Percentiles rank a stretch among this genome's conserved stretches.
phyloP scores from a whole-genome alignment of 1,284 basidiomycete genomes.

The Tilletia indica region DNA sequence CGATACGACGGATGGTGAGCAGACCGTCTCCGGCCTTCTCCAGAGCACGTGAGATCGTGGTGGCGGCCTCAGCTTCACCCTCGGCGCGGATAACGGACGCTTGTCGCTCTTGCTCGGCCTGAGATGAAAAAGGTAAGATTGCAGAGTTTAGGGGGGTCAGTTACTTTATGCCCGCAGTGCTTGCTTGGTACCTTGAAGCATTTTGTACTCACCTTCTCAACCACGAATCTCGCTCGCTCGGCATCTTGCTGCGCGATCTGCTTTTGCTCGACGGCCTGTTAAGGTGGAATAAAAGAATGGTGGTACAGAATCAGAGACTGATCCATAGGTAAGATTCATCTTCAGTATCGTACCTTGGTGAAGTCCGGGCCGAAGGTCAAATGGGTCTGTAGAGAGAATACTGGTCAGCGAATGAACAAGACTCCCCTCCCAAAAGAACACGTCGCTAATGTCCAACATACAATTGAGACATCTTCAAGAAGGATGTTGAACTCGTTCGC shows the following conservation, averaged over 20 bases:
- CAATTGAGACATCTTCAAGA: slow-evolving; percentile 93
- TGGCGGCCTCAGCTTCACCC: slow-evolving; percentile 87
- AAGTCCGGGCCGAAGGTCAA: slow-evolving; percentile 64
- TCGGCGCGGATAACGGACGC: slow-evolving; percentile 96
- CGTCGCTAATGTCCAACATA: slow-evolving; percentile 4
- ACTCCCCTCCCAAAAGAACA: background rate
- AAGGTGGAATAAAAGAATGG: background rate
- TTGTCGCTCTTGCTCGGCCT: slow-evolving; percentile 93
- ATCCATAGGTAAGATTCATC: too few relatives aligned
- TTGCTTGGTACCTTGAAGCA: too few relatives aligned
- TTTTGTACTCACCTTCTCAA: slow-evolving; percentile 66
- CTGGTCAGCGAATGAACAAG: background rate
- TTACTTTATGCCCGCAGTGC: background rate
- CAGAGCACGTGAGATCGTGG: slow-evolving; percentile 84
- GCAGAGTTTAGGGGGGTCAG: background rate
- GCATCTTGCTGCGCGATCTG: slow-evolving; percentile 90
- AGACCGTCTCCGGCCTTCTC: slow-evolving; percentile 94
- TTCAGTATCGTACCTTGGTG: slow-evolving; percentile 55
- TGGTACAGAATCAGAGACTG: background rate
- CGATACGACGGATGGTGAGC: slow-evolving; percentile 91
- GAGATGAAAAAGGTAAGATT: too few relatives aligned
- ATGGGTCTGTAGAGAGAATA: slow-evolving; percentile 57
- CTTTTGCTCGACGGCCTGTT: slow-evolving; percentile 87
- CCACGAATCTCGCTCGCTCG: slow-evolving; percentile 96
- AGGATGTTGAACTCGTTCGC: slow-evolving; percentile 95